These are phyloP conservation scores for Xylariaceae sp. DNA, from an alignment of 2,329 filamentous ascomycete genomes.

Conservation along the genomic window DNA sequence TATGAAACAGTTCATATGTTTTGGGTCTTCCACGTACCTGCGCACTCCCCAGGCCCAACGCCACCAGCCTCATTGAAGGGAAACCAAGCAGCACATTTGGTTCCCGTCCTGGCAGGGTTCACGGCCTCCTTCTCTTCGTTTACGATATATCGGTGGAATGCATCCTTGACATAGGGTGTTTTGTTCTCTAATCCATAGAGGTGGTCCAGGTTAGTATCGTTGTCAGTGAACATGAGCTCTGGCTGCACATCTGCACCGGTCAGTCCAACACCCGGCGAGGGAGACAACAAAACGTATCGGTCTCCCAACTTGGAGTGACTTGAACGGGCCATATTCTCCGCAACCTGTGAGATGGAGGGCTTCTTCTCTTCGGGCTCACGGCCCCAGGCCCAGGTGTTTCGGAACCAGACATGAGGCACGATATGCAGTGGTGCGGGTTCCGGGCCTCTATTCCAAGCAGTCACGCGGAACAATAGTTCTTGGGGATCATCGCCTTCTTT, in stretches of 20 bases:
- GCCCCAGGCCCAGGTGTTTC: conserved; percentile 96
- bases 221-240: conserved; percentile 85
- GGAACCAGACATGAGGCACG: conserved; percentile 91
- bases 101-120: conserved; percentile 74
- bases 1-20: conserved; percentile 8
- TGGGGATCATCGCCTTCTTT: conserved; percentile 91
- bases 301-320: conserved; percentile 75
- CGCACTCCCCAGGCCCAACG: conserved; percentile 84
- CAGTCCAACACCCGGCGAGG: conserved; percentile 77
- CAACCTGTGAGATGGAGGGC: conserved; percentile 65
- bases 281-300: conserved; percentile 77
- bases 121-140: conserved; percentile 72
- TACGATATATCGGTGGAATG: conserved; percentile 84
- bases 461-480: conserved; percentile 87
- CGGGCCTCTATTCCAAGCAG: conserved; percentile 90
- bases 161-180: conserved; percentile 86
- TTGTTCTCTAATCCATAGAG: conserved; percentile 76
- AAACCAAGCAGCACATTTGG: conserved; percentile 89
- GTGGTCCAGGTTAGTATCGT: conserved; percentile 79
- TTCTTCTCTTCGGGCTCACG: conserved; percentile 69
- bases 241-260: conserved; percentile 81
- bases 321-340: conserved; percentile 66
- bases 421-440: conserved; percentile 90
- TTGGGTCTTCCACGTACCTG: conserved; percentile 57
- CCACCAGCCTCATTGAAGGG: conserved; percentile 85